These are phyloP conservation scores for Papiliotrema nemorosa DNA, from an alignment of 1,284 basidiomycete species.

Conservation along the genomic window DNA sequence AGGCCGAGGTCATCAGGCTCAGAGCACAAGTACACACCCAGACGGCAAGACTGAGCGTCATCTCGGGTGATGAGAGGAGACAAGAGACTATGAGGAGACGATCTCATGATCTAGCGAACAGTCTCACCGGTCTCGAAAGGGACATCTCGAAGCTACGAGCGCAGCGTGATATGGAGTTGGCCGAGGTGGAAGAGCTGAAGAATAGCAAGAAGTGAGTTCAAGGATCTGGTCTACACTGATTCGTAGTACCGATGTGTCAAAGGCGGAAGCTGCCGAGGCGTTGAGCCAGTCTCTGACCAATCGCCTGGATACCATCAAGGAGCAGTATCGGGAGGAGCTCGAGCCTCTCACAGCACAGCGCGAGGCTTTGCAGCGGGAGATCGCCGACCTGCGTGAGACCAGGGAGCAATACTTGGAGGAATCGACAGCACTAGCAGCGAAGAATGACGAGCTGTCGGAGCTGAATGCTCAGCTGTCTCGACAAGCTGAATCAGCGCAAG, in stretches of 20 bases:
- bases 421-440: constrained; percentile 79
- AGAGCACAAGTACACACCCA: constrained; percentile 84
- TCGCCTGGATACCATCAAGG: constrained; percentile 85
- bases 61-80: constrained; percentile 71
- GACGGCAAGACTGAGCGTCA: constrained; percentile 74
- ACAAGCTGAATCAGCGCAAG: constrained; percentile 61
- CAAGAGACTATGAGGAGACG: constrained; percentile 75
- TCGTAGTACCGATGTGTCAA: constrained; percentile 11
- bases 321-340: constrained; percentile 81
- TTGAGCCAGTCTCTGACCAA: constrained; percentile 72
- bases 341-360: constrained; percentile 76
- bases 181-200: constrained; percentile 82
- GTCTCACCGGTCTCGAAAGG: constrained; percentile 72
- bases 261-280: constrained; percentile 36
- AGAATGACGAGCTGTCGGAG: constrained; percentile 88
- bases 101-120: constrained; percentile 72
- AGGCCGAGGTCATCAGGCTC: constrained; percentile 82
- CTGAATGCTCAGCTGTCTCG: constrained; percentile 74
- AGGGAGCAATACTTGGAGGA: constrained; percentile 86
- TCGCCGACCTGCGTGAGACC: constrained; percentile 79
- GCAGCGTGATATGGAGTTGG: constrained; percentile 84
- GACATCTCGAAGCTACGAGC: constrained; percentile 82
- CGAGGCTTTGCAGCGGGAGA: constrained; percentile 74
- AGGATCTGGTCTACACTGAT: constrained; percentile 2
- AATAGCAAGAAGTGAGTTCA: constrained; percentile 61